Base-by-base conservation (phyloP, 1,284 basidiomycete species). In the Cystobasidium pallidum region DNA sequence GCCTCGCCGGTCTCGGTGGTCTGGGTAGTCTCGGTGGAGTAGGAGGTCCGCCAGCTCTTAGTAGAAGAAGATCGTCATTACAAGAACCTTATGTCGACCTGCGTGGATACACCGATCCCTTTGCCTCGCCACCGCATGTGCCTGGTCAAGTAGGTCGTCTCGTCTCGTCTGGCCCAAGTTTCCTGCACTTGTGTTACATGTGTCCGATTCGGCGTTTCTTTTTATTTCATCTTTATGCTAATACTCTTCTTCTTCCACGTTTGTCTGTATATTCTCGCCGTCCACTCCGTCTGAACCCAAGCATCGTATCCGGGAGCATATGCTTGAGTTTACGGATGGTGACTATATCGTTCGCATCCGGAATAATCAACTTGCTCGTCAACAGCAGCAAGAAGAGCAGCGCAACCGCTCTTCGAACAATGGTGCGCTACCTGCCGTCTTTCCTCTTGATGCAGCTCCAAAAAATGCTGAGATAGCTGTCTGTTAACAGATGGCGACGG, bases 321-420 rank as follows among this genome's bases (percentile, higher is more conserved):
- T 61, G 58, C 58, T 61, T 26, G 41, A 61, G 24, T 45, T 61
- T 45, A 10, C 58, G 43, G 58, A 61, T 24, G 58, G 58, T 45
- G 58, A 41, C 21, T 61, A 61, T 34, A 28, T 28, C 21, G 41
- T 61, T 45, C 58, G 39, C 41, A 61, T 61, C 15, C 58, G 58
- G 1, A 13, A 61, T 39, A 61, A 41, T 45, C 39, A 26, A 21
- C 58, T 3, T 26, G 41, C 39, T 28, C 58, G 58, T 45, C 39
- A 45, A 26, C 30, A 30, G 39, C 39, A 45, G 39, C 41, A 43
- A 26, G 6, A 15, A 43, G 4, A 17, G n/a, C n/a, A 43, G 19
- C 41, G 24, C 58, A 21, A 28, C 10, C 58, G 26, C 10, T 43
- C 34, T 6, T 34, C 15, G 19, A 43, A 24, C 15, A 6, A n/a